Base-by-base conservation (phyloP, 345 rosid species). In the Camelina hispida region DNA sequence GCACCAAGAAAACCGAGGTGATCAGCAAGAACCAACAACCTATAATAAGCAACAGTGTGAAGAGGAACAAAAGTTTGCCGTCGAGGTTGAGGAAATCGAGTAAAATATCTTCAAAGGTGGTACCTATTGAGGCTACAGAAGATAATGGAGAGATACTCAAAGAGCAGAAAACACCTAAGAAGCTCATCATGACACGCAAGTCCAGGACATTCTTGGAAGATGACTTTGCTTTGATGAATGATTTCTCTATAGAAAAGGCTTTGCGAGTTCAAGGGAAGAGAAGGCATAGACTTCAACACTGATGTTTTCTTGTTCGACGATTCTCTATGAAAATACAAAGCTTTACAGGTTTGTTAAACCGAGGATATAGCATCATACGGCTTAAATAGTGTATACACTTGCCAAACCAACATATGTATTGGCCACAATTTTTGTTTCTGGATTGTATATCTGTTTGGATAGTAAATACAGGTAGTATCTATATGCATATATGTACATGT, bases 181-280 rank as follows among this genome's bases (percentile, higher is more conserved):
- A 71, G 48, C 70, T 66, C 10, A 51, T 74, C 28, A 58, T 65
- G 76, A 70, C 75, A 2, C 60, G 52, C 12, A 71, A 16, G 34
- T 58, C 68, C 2, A 69, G 69, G 73, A 65, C 74, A 17, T 66
- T 83, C 54, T 64, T 68, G 13, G 57, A 82, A 72, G 84, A 84
- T 69, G 84, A 79, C 67, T 68, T 81, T 80, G 77, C 78, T 60
- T 38, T 75, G 44, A 74, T 76, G 44, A 53, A 72, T 32, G 83
- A 83, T 53, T 59, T 75, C 60, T 78, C 88, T 3, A 85, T 85
- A 16, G 88, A 87, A 72, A 79, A 20, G 0, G 50, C 85, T 85
- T 8, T 70, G 56, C 0, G 86, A 84, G 83, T 87, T 85, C 60
- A 84, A 83, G 56, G 91, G 87, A 38, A 81, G 85, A 64, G 91